Base-by-base conservation (phyloP, 495 filamentous ascomycete genomes). In the Aspergillus biplanus region DNA sequence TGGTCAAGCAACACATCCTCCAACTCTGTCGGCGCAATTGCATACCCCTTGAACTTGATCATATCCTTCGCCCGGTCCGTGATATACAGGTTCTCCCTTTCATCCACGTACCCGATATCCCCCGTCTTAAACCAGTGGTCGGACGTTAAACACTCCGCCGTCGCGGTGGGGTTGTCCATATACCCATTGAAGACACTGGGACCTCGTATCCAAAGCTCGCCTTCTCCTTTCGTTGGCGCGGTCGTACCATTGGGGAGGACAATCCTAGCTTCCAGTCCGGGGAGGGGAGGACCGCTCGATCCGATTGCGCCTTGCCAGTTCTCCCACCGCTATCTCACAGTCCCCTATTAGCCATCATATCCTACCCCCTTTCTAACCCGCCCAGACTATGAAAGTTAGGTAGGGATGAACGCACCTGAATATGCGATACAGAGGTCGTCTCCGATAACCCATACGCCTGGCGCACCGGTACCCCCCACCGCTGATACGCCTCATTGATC, bases 391-490 rank as follows among this genome's bases (percentile, higher is more conserved):
- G n/a, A n/a, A n/a, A n/a, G n/a, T n/a, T n/a, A n/a, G n/a, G n/a
- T n/a, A n/a, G n/a, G n/a, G n/a, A 27, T 27, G 21, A 16, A 18
- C 31, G 7, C 54, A 70, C 71, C 80, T 80, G 39, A 77, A 86
- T 44, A 77, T 79, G 69, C 76, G 73, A 84, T 6, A 7, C 65
- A 33, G 85, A 85, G 49, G 79, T 82, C 6, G 83, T 84, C 65
- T 88, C 85, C 2, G 87, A 92, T 81, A 92, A 86, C 8, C 91
- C 91, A 82, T 89, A 94, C 1, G 86, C 90, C 68, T 94, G 90
- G 33, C 84, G 87, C 2, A 92, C 76, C 47, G 85, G 84, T 18
- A 96, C 75, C n/a, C 83, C 81, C 18, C 91, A 75, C 1, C 91
- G 80, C 7, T 81, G 65, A 77, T 89, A 89, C 6, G 92, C 83